phyloP scores from a whole-genome alignment of 768 basidiomycete genomes.

The Calvatia gigantea region DNA sequence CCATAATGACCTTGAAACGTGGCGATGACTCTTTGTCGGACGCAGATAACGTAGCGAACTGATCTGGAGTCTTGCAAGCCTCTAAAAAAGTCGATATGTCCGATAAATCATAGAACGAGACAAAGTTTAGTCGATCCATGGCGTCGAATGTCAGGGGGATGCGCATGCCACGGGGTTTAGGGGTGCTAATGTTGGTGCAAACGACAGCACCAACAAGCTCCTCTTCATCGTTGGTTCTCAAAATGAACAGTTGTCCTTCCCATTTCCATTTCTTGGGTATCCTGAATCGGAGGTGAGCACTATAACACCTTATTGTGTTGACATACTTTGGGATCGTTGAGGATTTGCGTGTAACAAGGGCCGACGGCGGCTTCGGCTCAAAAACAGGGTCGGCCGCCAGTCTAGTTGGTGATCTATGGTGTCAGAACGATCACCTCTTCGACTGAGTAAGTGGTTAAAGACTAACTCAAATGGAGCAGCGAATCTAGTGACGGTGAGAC shows the following conservation, averaged over 20 bases:
- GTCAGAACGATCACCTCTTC: too few relatives aligned
- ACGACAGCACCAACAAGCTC: constrained; percentile 38
- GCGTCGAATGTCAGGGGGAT: constrained; percentile 9
- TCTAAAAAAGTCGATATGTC: constrained; percentile 45
- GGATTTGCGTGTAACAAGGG: not conserved
- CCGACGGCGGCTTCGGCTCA: constrained; percentile 10
- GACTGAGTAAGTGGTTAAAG: too few relatives aligned
- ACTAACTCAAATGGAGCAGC: constrained; percentile 10
- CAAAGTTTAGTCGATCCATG: constrained; percentile 7
- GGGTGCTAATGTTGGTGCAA: constrained; percentile 6
- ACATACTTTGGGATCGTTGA: constrained; percentile 3
- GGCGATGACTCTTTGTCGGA: constrained; percentile 2
- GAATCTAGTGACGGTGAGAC: constrained; percentile 4
- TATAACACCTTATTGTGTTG: not conserved
- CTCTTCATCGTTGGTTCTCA: constrained; percentile 28
- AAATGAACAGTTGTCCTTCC: constrained; percentile 52
- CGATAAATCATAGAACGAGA: constrained; percentile 42
- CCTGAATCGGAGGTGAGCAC: constrained; percentile 25
- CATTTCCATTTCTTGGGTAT: constrained; percentile 64
- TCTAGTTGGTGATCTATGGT: not conserved
- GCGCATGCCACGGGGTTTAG: constrained; percentile 9
- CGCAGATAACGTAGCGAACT: constrained; percentile 44
- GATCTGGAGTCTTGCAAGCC: constrained; percentile 47
- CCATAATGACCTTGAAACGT: constrained; percentile 9
- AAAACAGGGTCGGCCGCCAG: constrained; percentile 1